Evolutionary conservation across 148 eudicot genomes (phyloP), one percentile per base, ranked within the genome.

Genomic region (Oxyria digyna): DNA sequence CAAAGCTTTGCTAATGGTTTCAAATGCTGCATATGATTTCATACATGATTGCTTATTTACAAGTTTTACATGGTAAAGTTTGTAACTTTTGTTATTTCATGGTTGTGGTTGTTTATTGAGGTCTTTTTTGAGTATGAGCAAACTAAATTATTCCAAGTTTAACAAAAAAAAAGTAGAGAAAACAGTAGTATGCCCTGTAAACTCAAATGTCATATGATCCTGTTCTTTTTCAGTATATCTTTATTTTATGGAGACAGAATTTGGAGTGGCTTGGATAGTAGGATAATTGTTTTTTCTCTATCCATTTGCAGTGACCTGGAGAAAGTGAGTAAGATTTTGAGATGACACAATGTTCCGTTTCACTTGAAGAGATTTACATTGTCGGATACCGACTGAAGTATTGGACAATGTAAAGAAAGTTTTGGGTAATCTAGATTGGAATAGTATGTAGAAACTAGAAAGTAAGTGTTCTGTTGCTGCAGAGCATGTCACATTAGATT

Each of bases 291-390:
- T 6, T 43, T 46, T 8, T 1, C 2, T 33, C 5, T 33, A 2
- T 59, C 0, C 23, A 13, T 69, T 21, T 14, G 69, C 81, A 82
- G 85, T 63, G 74, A 80, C 69, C 42, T 77, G 40, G 78, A 79
- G 73, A 63, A 27, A 37, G 65, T 77, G 38, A 73, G 67, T 72
- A 72, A 73, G 72, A 69, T 82, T 31, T 54, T 77, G 81, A 66
- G 71, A 65, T 69, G 26, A 27, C 66, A 50, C 49, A 12, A 43
- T n/a, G n/a, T n/a, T n/a, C n/a, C n/a, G n/a, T n/a, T n/a, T n/a
- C n/a, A n/a, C n/a, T n/a, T n/a, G n/a, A n/a, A n/a, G n/a, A n/a
- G n/a, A n/a, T n/a, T n/a, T n/a, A n/a, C n/a, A n/a, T n/a, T n/a
- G n/a, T n/a, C n/a, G n/a, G n/a, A n/a, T n/a, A n/a, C n/a, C n/a